Conservation (phyloP, 2,329 filamentous ascomycete genomes). For the Eutypella sp. region DNA sequence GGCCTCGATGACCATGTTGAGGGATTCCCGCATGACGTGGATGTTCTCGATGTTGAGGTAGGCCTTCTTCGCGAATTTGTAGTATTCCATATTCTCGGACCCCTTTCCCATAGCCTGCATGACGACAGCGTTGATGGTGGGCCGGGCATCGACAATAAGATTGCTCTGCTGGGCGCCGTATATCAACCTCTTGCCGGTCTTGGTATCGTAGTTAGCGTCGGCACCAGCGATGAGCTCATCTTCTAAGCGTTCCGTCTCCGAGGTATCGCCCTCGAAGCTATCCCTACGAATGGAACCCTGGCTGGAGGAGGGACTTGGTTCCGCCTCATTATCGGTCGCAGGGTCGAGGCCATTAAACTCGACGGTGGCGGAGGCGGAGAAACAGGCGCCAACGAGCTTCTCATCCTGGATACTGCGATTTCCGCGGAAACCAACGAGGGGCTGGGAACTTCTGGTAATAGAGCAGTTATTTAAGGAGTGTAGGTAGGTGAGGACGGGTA, state of each 20-base stretch:
- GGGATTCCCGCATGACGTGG: slow-evolving; percentile 91
- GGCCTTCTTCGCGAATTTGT: slow-evolving; percentile 83
- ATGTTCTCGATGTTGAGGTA: slow-evolving; percentile 98
- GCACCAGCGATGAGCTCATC: slow-evolving; percentile 58
- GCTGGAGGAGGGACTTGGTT: slow-evolving; percentile 42
- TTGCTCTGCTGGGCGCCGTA: slow-evolving; percentile 94
- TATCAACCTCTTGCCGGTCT: slow-evolving; percentile 58
- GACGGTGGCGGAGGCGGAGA: slow-evolving; percentile 60
- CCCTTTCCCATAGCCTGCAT: slow-evolving; percentile 92
- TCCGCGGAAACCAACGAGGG: slow-evolving; percentile 76
- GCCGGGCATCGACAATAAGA: slow-evolving; percentile 91
- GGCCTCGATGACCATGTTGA: slow-evolving; percentile 81
- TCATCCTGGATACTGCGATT: slow-evolving; percentile 96
- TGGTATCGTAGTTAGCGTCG: slow-evolving; percentile 50
- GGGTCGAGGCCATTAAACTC: slow-evolving; percentile 33
- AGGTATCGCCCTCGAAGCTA: slow-evolving; percentile 43
- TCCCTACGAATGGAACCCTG: slow-evolving; percentile 42
- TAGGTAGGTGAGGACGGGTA: slow-evolving; percentile 89
- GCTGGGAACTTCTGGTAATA: slow-evolving; percentile 91
- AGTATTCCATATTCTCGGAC: slow-evolving; percentile 97
- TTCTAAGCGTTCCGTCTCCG: slow-evolving; percentile 61
- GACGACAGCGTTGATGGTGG: slow-evolving; percentile 87
- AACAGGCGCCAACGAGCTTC: slow-evolving; percentile 86
- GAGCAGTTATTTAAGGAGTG: slow-evolving; percentile 96
- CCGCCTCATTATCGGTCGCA: slow-evolving; percentile 22